Base-by-base conservation (phyloP, 345 rosid species). In the Cardiospermum halicacabum region DNA sequence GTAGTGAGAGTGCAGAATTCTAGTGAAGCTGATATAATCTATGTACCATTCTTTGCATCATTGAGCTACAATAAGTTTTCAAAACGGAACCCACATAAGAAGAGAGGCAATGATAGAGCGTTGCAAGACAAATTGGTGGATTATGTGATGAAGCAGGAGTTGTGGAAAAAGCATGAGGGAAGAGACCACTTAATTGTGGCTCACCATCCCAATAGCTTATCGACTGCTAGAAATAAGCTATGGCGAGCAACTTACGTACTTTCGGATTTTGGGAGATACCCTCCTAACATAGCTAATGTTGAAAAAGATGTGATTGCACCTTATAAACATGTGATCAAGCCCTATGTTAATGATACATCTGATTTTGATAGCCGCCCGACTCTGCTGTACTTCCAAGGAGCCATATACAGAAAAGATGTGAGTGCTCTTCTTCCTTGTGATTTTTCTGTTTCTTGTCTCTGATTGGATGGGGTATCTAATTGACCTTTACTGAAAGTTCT, bases 141-240 rank as follows among this genome's bases (percentile, higher is more conserved):
- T 32, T 82, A 65, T 51, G 60, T 94, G 69, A 86, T 81, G 25
- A 64, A 80, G 1, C 95, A 83, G 37, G 69, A 67, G 69, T 89
- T 89, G 67, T 94, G 99, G 99, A 89, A 81, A 77, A 72, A 60
- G 67, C 85, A 91, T 3, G 86, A 91, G 18, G 99, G 97, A 0
- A 70, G 70, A 51, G 88, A 94, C 72, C 99, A 94, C 74, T 58
- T 91, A 16, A 62, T 94, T 26, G 51, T 87, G 78, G 96, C 99
- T 45, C 99, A 94, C 73, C 99, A 94, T 74, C 99, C 99, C 0
- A 94, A 91, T 62, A 94, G 99, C 67, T 78, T 94, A 96, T 65
- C 84, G 22, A 69, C 70, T 71, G 96, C 92, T 18, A 84, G 99
- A 76, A 80, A 69, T 79, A 78, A 85, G 76, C 79, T 94, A 30